Conservation (phyloP, 768 basidiomycete species). For the Mycena chlorophos region DNA sequence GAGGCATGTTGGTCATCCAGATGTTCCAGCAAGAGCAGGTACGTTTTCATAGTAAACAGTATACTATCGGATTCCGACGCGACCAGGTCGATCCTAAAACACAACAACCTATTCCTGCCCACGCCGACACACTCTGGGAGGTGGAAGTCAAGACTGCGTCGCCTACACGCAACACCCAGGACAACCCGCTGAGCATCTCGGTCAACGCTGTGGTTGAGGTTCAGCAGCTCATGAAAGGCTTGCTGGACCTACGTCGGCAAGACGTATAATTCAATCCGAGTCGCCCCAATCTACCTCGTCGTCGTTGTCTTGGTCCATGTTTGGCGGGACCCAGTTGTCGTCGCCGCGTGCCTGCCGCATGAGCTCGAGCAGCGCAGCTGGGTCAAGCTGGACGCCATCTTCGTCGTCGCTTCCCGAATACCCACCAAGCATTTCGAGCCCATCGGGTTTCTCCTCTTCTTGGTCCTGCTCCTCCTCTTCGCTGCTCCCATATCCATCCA, state of each 20-base stretch:
- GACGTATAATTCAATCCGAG: constrained; percentile 50
- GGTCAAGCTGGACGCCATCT: constrained; percentile 33
- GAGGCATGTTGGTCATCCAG: constrained; percentile 69
- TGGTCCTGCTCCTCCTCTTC: constrained; percentile 38
- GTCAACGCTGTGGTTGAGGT: constrained; percentile 80
- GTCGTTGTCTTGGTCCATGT: constrained; percentile 31
- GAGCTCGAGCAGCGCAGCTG: constrained; percentile 37
- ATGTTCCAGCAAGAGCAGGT: constrained; percentile 89
- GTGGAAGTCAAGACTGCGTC: constrained; percentile 84
- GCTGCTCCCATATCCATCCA: constrained; percentile 63
- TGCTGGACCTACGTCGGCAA: constrained; percentile 74
- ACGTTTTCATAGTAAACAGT: constrained; percentile 14
- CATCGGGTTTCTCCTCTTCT: constrained; percentile 31
- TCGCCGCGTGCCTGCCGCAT: constrained; percentile 35
- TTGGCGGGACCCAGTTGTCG: constrained; percentile 22
- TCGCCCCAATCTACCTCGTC: constrained; percentile 55
- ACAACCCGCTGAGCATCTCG: constrained; percentile 67
- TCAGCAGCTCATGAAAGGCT: constrained; percentile 80
- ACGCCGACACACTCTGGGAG: constrained; percentile 80
- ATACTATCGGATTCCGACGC: neutral
- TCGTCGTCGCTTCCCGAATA: constrained; percentile 45
- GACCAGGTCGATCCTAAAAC: constrained; percentile 71
- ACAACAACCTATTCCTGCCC: constrained; percentile 74
- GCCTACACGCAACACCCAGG: constrained; percentile 76
- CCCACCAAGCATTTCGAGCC: constrained; percentile 41